These are phyloP conservation scores for Coemansia sp. DNA, from an alignment of 192 early-diverging fungal genomes.

Conservation along the genomic window DNA sequence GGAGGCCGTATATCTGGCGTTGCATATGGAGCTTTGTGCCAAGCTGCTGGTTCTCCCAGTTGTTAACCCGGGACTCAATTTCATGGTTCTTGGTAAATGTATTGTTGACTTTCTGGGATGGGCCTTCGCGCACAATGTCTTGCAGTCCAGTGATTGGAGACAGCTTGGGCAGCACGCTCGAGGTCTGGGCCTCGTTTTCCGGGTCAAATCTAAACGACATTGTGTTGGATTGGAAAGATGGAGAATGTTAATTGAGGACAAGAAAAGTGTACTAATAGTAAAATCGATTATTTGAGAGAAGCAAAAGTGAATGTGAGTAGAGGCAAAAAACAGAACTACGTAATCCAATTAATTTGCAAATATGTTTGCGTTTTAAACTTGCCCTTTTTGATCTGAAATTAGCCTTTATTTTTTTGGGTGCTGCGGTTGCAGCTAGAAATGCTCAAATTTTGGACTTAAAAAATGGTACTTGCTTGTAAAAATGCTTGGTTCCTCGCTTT, in stretches of 20 bases:
- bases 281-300: too few relatives aligned
- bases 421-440: too few relatives aligned
- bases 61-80: conserved; percentile 71
- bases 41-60: conserved; percentile 84
- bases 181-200: conserved; percentile 6
- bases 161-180: conserved; percentile 31
- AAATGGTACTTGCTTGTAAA: conserved; percentile 2
- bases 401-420: neutral
- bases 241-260: too few relatives aligned
- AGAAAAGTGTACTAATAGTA: too few relatives aligned
- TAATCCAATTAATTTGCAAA: too few relatives aligned
- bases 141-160: conserved; percentile 17
- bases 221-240: neutral
- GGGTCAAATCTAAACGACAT: conserved; percentile 41
- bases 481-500: neutral
- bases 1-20: conserved; percentile 80
- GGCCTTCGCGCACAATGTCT: conserved; percentile 33
- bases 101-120: conserved; percentile 23
- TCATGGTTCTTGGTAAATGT: conserved; percentile 64
- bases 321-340: too few relatives aligned
- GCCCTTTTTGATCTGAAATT: too few relatives aligned
- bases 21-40: conserved; percentile 80
- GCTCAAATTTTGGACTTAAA: neutral
- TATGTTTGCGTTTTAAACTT: too few relatives aligned
- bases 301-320: too few relatives aligned